A percentile compares a stretch with the other conserved stretches of the same genome.
Conservation (phyloP, 192 early-diverging fungal genomes). For the Allomyces macrogynus region DNA sequence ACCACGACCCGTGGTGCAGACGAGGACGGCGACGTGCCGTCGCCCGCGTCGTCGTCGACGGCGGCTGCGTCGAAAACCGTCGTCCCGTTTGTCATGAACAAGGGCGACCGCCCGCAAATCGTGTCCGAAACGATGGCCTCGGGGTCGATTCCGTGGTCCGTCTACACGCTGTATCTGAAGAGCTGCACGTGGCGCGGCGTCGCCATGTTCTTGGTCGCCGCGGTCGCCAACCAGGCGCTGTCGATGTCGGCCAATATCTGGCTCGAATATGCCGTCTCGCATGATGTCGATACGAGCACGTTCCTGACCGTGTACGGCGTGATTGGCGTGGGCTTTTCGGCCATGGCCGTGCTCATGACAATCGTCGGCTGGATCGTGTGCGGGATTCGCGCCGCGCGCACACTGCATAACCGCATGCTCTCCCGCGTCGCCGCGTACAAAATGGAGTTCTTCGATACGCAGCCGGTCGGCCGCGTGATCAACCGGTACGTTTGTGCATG, state of each 20-base stretch:
- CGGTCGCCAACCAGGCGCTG: background rate
- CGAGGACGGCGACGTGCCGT: slow-evolving; percentile 12
- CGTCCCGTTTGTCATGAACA: background rate
- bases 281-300: background rate
- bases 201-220: background rate
- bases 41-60: background rate
- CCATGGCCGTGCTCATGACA: slow-evolving; percentile 32
- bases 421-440: slow-evolving; percentile 45
- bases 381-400: slow-evolving; percentile 35
- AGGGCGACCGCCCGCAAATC: background rate
- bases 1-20: background rate
- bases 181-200: background rate
- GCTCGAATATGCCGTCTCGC: background rate
- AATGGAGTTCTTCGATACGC: slow-evolving; percentile 55
- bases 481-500: slow-evolving; percentile 24
- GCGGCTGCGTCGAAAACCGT: background rate
- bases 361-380: slow-evolving; percentile 39
- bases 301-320: background rate
- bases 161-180: background rate
- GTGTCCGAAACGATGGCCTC: background rate
- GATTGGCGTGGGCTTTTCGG: slow-evolving; percentile 5
- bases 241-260: background rate
- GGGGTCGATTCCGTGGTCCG: background rate
- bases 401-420: slow-evolving; percentile 48
- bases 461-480: slow-evolving; percentile 53